Evolutionary conservation across 352 stramenopile species (phyloP).

Genomic region (Globisporangium cystogenes): DNA sequence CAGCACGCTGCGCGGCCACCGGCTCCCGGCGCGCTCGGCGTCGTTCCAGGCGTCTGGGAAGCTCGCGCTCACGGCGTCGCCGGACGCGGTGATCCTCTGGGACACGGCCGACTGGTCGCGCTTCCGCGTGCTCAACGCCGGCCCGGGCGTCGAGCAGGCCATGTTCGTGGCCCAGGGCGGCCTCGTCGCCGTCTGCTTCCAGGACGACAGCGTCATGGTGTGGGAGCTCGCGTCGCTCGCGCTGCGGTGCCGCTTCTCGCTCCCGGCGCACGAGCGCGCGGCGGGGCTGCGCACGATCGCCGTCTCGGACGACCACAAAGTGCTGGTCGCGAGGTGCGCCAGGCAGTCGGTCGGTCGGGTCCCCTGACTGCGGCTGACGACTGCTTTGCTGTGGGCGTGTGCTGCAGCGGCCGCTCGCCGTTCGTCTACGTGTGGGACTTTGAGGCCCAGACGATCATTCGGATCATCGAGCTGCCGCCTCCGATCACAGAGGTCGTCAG

Average conservation of each 20-base stretch:
- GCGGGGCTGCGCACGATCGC: conserved; percentile 56
- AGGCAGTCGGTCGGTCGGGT: too few species aligned
- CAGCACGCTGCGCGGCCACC: conserved; percentile 71
- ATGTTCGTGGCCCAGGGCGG: conserved; percentile 54
- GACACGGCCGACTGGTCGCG: conserved; percentile 81
- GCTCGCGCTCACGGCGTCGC: conserved; percentile 68
- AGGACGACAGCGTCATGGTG: conserved; percentile 85
- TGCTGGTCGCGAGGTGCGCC: conserved; percentile 69
- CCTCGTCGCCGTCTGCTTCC: conserved; percentile 76
- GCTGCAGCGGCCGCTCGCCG: conserved; percentile 52
- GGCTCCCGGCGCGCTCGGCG: conserved; percentile 37
- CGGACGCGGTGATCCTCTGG: conserved; percentile 80
- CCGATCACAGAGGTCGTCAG: conserved; percentile 60
- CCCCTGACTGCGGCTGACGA: too few species aligned
- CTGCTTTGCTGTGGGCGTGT: neutral
- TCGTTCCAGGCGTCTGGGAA: conserved; percentile 72
- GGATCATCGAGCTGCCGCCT: conserved; percentile 77
- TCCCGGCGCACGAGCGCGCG: conserved; percentile 60
- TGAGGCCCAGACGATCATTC: conserved; percentile 77
- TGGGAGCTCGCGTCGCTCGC: conserved; percentile 74
- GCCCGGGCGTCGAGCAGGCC: conserved; percentile 53
- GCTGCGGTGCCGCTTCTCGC: conserved; percentile 62
- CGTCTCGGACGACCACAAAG: conserved; percentile 70
- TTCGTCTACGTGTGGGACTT: conserved; percentile 85
- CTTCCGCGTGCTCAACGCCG: conserved; percentile 75